Evolutionary conservation across 2,329 filamentous ascomycete species (phyloP), one percentile per base, ranked within the genome.

Genomic region (Stachybotrys chlorohalonatus): DNA sequence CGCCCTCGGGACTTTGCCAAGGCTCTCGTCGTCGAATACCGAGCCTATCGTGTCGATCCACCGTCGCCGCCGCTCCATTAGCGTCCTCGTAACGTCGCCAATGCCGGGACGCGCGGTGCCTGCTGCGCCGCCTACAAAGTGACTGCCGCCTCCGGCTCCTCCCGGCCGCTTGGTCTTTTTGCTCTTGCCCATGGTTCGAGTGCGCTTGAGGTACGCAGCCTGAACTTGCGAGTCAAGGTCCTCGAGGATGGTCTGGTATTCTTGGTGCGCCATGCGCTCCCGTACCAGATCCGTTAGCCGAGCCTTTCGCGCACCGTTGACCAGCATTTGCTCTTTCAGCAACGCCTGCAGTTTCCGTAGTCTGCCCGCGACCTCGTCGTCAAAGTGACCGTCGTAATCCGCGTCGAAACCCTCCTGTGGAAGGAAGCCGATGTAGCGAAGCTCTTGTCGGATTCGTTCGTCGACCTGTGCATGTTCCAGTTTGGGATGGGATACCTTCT

Each of bases 171-270:
- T 93, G 55, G 91, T 86, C 74, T 95, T 96, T 71, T 95, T 95
- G 70, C 85, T 90, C 75, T 97, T 95, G 68, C 92, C 90, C 73
- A 97, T 87, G 1, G 90, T 96, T 50, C 94, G 85, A 31, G 93
- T 97, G 30, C 94, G 88, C 75, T 99, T 99, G 49, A 95, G 84
- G 66, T 97, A 99, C 4, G 94, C 93, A 52, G 90, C 87, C 66
- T 97, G 92, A 47, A 97, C 91, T 68, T 97, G 94, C 47, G 86
- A 85, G 75, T 99, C 94, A 24, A 99, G 84, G 68, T 99, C 94
- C 68, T 99, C 94, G 52, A 95, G 86, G 63, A 99, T 99, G 54
- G 91, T 96, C 69, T 87, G 88, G 75, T 96, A 99, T 69, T 99
- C 94, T 67, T 99, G 94, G 73, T 94, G 86, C 0, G 94, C 94